Base-by-base conservation (phyloP, 108 stramenopile genomes). In the Cyclostephanos invisitatus region DNA sequence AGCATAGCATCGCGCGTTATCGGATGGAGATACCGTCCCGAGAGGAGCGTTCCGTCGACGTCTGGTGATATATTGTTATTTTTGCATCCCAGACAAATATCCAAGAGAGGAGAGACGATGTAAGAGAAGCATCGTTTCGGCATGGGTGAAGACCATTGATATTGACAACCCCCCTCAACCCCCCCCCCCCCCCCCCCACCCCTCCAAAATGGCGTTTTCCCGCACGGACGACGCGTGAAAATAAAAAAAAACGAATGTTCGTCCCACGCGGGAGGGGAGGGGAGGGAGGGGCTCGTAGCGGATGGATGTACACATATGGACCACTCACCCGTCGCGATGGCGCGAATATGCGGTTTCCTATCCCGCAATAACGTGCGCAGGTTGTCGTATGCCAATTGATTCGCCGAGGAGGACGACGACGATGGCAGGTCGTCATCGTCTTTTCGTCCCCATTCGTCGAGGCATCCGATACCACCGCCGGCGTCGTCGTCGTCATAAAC, bases 31-130 rank as follows among this genome's bases (percentile, higher is more conserved):
- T 65, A 70, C 65, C 88, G 86, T 14, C 82, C 69, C 6, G 85
- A 73, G 18, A 94, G 70, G 10, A 96, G 58, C 17, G 96, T 96
- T 0, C 96, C 96, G 68, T 96, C 96, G 9, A 96, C 89, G 80
- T 96, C 96, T 42, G 86, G 4, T 32, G 32, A 32, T 32, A 32
- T 32, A 32, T 32, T 32, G 4, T 32, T 38, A 29, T 7, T 7
- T 21, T 24, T 25, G 28, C 32, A 20, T 17, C n/a, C n/a, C n/a
- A n/a, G n/a, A n/a, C n/a, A n/a, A 17, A 57, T 32, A 17, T 14
- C 29, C 25, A 46, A 15, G 15, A 46, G 11, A 15, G 44, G 3
- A 15, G 15, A 14, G 2, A 15, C 14, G 12, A 46, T 15, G 44
- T n/a, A n/a, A 2, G 2, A 15, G 15, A 40, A 40, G 40, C 0